phyloP scores from a whole-genome alignment of 192 early-diverging fungal species.

The Backusella australiensis region DNA sequence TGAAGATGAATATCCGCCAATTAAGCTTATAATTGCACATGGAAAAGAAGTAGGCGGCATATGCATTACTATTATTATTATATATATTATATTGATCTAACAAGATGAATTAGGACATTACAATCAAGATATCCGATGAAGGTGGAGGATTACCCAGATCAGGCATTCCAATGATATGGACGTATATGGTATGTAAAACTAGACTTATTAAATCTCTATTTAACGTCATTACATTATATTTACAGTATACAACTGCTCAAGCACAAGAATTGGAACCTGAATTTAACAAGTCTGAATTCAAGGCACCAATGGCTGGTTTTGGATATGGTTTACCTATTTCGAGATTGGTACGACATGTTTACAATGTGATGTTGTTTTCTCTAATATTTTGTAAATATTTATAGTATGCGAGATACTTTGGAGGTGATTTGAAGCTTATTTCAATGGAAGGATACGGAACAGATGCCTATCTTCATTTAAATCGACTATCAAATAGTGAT shows the following conservation, averaged over 20 bases:
- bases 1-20: constrained; percentile 80
- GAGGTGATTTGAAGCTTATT: constrained; percentile 90
- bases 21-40: constrained; percentile 89
- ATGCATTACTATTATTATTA: background rate
- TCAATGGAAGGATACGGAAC: constrained; percentile 96
- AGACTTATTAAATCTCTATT: background rate
- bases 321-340: constrained; percentile 93
- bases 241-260: constrained; percentile 68
- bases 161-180: constrained; percentile 89
- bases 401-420: constrained; percentile 93
- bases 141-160: constrained; percentile 90
- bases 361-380: background rate
- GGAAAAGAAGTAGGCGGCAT: constrained; percentile 59
- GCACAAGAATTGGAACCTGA: constrained; percentile 67
- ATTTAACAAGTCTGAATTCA: constrained; percentile 75
- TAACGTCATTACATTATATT: background rate
- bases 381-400: background rate
- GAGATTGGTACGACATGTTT: constrained; percentile 45
- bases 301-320: constrained; percentile 82
- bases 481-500: constrained; percentile 84
- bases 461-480: constrained; percentile 94
- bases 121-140: constrained; percentile 94
- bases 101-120: constrained; percentile 70
- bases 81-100: too few species aligned
- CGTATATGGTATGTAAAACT: constrained; percentile 67